These are phyloP conservation scores for Cyclotella cryptica DNA, from an alignment of 108 stramenopile genomes.

Conservation along the genomic window DNA sequence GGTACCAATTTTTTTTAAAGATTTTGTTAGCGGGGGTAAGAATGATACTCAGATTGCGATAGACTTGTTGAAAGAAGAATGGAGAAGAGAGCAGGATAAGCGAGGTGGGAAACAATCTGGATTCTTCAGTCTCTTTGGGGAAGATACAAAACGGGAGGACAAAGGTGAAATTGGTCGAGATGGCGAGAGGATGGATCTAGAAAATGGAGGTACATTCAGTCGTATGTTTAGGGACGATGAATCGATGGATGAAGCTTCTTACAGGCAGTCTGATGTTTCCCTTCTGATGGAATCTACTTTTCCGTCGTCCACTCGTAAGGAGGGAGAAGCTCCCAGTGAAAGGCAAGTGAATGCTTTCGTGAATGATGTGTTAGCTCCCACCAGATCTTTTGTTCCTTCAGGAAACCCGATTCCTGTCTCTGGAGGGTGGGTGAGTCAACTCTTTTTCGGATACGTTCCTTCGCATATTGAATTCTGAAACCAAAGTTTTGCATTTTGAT, in stretches of 20 bases:
- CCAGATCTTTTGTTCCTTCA: slow-evolving; percentile 52
- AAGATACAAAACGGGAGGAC: slow-evolving; percentile 15
- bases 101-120: slow-evolving; percentile 17
- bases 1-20: slow-evolving; percentile 49
- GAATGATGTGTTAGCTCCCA: slow-evolving; percentile 66
- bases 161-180: slow-evolving; percentile 32
- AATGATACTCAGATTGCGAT: slow-evolving; percentile 69
- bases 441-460: not conserved
- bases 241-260: slow-evolving; percentile 28
- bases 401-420: slow-evolving; percentile 63
- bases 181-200: slow-evolving; percentile 33
- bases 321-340: slow-evolving; percentile 57
- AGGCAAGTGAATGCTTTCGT: slow-evolving; percentile 61
- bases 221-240: slow-evolving; percentile 32
- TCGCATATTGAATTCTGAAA: not conserved
- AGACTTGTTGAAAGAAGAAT: slow-evolving; percentile 68
- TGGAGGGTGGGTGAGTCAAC: slow-evolving; percentile 56
- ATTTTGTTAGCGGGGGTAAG: slow-evolving; percentile 33
- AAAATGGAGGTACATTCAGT: slow-evolving; percentile 36
- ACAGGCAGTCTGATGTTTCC: slow-evolving; percentile 21
- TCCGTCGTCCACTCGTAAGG: slow-evolving; percentile 75
- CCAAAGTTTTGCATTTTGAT: not conserved
- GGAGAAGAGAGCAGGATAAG: slow-evolving; percentile 24
- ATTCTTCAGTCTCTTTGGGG: slow-evolving; percentile 44
- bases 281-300: slow-evolving; percentile 60